A percentile compares a stretch with the other conserved stretches of the same genome.
Conservation (phyloP, 768 basidiomycete genomes). For the Naganishia onofrii region DNA sequence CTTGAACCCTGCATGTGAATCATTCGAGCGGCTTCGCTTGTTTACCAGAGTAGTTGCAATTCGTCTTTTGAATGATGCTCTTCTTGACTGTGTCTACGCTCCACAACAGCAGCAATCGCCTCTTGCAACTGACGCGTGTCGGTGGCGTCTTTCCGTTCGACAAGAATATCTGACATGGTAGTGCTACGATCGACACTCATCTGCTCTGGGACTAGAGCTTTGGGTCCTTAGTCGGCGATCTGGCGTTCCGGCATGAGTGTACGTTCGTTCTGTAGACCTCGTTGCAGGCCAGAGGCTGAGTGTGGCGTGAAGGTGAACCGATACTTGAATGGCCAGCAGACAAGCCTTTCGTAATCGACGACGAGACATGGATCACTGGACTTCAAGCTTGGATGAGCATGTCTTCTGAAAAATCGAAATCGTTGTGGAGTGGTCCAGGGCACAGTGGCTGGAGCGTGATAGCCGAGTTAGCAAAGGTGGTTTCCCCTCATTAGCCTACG, state of each 20-base stretch:
- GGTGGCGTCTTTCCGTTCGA: neutral
- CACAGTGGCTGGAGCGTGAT: neutral
- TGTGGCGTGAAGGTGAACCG: slow-evolving; percentile 3
- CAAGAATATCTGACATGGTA: neutral
- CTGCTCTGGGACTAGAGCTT: neutral
- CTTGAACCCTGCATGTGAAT: neutral
- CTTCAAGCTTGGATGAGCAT: neutral
- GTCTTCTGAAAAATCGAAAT: slow-evolving; percentile 17
- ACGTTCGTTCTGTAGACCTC: neutral
- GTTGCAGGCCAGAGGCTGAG: neutral
- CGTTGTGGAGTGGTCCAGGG: slow-evolving; percentile 18
- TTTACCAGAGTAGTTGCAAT: neutral
- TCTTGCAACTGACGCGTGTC: too few species aligned
- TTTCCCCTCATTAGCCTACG: neutral
- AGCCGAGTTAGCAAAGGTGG: neutral
- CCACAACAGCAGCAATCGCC: neutral
- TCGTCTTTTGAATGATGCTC: too few species aligned
- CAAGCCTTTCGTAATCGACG: slow-evolving; percentile 9
- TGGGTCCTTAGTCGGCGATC: neutral
- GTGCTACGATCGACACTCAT: neutral
- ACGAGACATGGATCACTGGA: neutral
- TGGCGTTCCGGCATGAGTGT: neutral
- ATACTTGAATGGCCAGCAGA: slow-evolving; percentile 25
- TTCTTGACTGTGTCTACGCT: neutral
- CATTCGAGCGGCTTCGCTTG: neutral